phyloP scores from a whole-genome alignment of 768 basidiomycete species.

The Auricularia auricula-judae region DNA sequence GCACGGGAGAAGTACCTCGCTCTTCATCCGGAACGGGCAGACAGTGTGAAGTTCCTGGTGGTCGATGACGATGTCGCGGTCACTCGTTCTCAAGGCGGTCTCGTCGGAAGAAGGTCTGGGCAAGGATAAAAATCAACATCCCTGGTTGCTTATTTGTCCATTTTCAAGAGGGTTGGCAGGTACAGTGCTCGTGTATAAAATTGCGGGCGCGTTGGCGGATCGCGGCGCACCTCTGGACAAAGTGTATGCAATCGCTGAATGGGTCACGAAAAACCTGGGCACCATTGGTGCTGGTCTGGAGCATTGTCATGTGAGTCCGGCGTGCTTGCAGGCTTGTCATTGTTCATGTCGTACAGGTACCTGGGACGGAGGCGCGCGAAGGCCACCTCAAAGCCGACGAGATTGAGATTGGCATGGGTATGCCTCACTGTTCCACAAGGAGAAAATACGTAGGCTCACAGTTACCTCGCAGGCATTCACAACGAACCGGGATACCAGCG shows the following conservation, averaged over 20 bases:
- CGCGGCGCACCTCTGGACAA: constrained; percentile 56
- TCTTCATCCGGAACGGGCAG: constrained; percentile 51
- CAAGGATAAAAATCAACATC: no score
- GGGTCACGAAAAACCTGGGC: constrained; percentile 52
- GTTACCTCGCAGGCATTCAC: constrained; percentile 45
- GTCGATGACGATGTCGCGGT: constrained; percentile 90
- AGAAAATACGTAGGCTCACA: not conserved
- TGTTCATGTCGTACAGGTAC: constrained; percentile 37
- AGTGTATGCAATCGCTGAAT: constrained; percentile 56
- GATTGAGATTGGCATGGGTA: constrained; percentile 74
- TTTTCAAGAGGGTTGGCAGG: constrained; percentile 62
- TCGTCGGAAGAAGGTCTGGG: constrained; percentile 67
- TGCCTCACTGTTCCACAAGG: not conserved
- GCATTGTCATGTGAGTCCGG: constrained; percentile 63
- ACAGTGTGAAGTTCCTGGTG: constrained; percentile 62
- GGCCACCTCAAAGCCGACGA: constrained; percentile 49
- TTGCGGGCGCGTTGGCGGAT: constrained; percentile 72
- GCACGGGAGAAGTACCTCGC: constrained; percentile 79
- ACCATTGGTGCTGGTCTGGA: constrained; percentile 84
- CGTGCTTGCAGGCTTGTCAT: not conserved
- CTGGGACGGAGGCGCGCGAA: constrained; percentile 53
- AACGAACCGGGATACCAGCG: constrained; percentile 73
- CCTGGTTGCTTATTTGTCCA: not conserved
- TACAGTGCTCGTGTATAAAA: constrained; percentile 79
- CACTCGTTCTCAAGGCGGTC: constrained; percentile 63